These are phyloP conservation scores for Neurospora cerealis DNA, from an alignment of 495 filamentous ascomycete species.

Conservation along the genomic window DNA sequence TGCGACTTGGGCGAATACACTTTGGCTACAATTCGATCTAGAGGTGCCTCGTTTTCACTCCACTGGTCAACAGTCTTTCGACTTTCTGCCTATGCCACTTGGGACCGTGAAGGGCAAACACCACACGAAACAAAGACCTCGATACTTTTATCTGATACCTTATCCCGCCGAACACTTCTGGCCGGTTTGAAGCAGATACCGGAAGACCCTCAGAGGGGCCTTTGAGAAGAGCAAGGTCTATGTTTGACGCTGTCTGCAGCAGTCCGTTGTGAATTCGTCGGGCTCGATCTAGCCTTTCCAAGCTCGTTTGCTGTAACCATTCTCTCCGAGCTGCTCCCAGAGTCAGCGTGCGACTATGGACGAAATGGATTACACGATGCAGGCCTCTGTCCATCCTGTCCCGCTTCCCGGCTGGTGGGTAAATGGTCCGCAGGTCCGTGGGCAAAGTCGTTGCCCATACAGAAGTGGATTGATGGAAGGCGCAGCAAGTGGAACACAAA, in stretches of 20 bases:
- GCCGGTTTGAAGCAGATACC: too few relatives aligned
- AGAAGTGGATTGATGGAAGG: background rate
- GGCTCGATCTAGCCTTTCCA: background rate
- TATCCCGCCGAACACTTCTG: background rate
- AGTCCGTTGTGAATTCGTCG: background rate
- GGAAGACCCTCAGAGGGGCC: background rate
- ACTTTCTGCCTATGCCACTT: background rate
- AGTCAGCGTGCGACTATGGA: background rate
- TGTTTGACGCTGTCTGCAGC: background rate
- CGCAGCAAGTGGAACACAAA: background rate
- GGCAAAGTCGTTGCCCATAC: background rate
- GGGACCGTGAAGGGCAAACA: background rate
- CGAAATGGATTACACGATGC: slow-evolving; percentile 7
- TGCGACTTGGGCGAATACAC: background rate
- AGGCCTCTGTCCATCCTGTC: background rate
- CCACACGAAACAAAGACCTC: background rate
- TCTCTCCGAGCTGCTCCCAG: background rate
- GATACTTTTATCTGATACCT: background rate
- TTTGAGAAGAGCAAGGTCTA: background rate
- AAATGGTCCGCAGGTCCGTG: background rate
- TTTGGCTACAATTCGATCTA: background rate
- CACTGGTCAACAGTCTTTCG: background rate
- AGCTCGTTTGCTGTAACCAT: background rate
- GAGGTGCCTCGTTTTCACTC: background rate
- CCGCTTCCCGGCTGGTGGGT: background rate